A percentile compares a stretch with the other conserved stretches of the same genome.
phyloP scores from a whole-genome alignment of 257 asterid species.

The Przewalskia tangutica region DNA sequence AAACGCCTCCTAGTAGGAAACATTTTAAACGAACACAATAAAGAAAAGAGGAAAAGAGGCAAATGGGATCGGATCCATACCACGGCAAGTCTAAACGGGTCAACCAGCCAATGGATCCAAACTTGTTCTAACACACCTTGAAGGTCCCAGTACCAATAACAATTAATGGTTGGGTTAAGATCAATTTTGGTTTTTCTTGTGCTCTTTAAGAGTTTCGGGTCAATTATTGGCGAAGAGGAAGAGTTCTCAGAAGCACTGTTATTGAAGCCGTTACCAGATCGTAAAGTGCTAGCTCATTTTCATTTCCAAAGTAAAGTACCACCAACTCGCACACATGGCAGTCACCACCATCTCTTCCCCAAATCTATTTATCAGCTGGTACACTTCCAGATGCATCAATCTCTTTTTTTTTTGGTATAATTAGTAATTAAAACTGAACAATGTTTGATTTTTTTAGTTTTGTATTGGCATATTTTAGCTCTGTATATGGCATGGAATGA shows the following conservation, averaged over 20 bases:
- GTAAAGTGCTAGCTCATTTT: constrained; percentile 81
- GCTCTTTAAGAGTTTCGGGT: constrained; percentile 26
- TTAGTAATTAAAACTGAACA: background rate
- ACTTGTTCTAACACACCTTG: background rate
- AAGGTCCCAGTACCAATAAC: background rate
- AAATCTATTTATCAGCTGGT: constrained; percentile 94
- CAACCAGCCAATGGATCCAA: constrained; percentile 3
- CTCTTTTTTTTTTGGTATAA: background rate
- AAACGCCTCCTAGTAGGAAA: no score
- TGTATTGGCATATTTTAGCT: background rate
- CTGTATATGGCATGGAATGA: background rate
- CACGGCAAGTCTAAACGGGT: background rate
- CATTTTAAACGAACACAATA: background rate
- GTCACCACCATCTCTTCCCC: constrained; percentile 86
- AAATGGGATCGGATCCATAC: constrained; percentile 1
- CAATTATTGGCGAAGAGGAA: constrained; percentile 24
- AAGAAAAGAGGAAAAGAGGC: background rate
- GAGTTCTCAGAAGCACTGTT: constrained; percentile 78
- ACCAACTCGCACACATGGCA: constrained; percentile 66
- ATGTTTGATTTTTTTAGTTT: background rate
- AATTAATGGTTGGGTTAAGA: constrained; percentile 28
- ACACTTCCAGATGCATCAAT: background rate
- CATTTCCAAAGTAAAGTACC: constrained; percentile 80
- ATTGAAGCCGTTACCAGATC: constrained; percentile 86
- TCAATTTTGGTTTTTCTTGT: constrained; percentile 24